Evolutionary conservation across 2,329 filamentous ascomycete genomes (phyloP).

Genomic region (Metarhizium brunneum): DNA sequence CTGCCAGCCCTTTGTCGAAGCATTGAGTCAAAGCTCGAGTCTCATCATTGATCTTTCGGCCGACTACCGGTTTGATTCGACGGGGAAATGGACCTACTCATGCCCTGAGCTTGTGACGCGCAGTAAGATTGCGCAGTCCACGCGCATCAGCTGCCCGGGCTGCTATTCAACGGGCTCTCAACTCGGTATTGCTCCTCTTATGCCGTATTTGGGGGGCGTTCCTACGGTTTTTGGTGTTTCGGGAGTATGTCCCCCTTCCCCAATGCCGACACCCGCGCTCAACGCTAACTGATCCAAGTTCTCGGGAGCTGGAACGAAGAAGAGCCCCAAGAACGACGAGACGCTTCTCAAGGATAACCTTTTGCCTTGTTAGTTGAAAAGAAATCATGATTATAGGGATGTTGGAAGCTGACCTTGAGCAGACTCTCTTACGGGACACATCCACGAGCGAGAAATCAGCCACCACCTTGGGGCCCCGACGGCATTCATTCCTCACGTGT

Average conservation of each 20-base stretch:
- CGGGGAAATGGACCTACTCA: constrained; percentile 52
- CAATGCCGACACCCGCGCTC: no score
- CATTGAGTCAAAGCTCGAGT: constrained; percentile 62
- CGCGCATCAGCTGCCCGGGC: constrained; percentile 82
- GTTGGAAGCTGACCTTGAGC: constrained; percentile 29
- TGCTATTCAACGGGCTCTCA: constrained; percentile 94
- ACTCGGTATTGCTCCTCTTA: constrained; percentile 74
- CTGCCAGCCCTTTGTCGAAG: constrained; percentile 88
- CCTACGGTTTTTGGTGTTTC: constrained; percentile 59
- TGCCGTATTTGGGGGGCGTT: constrained; percentile 65
- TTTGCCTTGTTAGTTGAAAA: constrained; percentile 31
- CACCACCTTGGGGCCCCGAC: constrained; percentile 64
- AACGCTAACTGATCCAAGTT: not conserved
- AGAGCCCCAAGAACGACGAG: constrained; percentile 87
- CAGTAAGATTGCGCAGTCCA: constrained; percentile 72
- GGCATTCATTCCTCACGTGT: constrained; percentile 83
- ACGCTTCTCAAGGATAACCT: constrained; percentile 76
- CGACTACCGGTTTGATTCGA: constrained; percentile 76
- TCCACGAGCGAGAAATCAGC: constrained; percentile 89
- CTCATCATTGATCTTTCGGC: constrained; percentile 92
- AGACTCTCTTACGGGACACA: constrained; percentile 72
- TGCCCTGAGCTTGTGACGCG: constrained; percentile 66
- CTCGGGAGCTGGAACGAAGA: constrained; percentile 73
- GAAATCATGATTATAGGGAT: not conserved
- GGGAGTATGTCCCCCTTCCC: not conserved